Conservation (phyloP, 208 protist species). For the Leishmania mexicana region DNA sequence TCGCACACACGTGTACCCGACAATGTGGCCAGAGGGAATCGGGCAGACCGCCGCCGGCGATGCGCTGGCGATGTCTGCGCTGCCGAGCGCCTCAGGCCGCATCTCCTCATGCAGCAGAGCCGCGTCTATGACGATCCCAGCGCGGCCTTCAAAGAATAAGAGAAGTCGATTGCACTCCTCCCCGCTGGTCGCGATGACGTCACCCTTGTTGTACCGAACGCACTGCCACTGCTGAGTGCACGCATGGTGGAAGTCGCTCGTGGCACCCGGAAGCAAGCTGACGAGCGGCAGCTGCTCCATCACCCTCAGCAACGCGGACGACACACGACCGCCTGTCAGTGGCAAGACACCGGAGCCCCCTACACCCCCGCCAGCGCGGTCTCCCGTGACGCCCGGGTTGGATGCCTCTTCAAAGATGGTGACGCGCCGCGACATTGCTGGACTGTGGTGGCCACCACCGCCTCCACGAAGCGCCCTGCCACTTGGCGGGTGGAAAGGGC, state of each 20-base stretch:
- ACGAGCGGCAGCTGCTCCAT: constrained; percentile 58
- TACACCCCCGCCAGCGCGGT: constrained; percentile 3
- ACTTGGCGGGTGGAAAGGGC: not conserved
- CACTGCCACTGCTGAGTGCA: constrained; percentile 49
- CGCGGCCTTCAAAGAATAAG: constrained; percentile 65
- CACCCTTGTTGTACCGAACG: constrained; percentile 41
- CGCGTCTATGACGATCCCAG: constrained; percentile 55
- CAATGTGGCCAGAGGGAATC: constrained; percentile 53
- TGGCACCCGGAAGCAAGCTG: constrained; percentile 32
- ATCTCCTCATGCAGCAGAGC: constrained; percentile 17
- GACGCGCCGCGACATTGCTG: constrained; percentile 29
- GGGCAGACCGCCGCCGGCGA: constrained; percentile 12
- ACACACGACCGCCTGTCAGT: constrained; percentile 33
- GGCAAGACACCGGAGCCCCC: not conserved
- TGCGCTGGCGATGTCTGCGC: constrained; percentile 19
- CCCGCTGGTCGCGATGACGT: constrained; percentile 53
- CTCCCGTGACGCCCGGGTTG: not conserved
- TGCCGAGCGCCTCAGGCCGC: constrained; percentile 19
- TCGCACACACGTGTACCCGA: constrained; percentile 85
- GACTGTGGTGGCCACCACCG: not conserved
- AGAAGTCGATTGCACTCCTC: constrained; percentile 81
- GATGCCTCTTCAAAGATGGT: constrained; percentile 41
- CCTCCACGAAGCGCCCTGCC: not conserved
- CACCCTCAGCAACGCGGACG: constrained; percentile 41
- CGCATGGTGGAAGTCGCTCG: constrained; percentile 36